Conservation (phyloP, 768 basidiomycete species). For the Mycena metata region DNA sequence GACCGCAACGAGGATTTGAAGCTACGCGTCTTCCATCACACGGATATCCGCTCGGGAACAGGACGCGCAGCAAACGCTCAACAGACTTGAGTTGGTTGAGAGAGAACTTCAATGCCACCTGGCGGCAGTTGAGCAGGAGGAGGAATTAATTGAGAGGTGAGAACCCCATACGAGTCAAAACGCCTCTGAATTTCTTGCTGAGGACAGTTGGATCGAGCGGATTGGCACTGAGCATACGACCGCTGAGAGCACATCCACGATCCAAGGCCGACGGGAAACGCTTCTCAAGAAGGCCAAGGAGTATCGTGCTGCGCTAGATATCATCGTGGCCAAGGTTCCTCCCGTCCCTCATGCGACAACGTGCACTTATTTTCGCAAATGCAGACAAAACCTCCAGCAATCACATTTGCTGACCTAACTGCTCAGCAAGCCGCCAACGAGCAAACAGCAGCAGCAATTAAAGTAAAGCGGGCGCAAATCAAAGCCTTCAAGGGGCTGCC, state of each 20-base stretch:
- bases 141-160: conserved; percentile 53
- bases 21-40: conserved; percentile 55
- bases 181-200: background rate
- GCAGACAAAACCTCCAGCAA: conserved; percentile 49
- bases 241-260: conserved; percentile 45
- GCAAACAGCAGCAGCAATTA: conserved; percentile 53
- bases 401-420: conserved; percentile 55
- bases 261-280: conserved; percentile 57
- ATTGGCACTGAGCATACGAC: conserved; percentile 43
- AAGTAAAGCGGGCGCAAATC: conserved; percentile 58
- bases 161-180: background rate
- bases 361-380: too few species aligned
- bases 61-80: conserved; percentile 48
- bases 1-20: conserved; percentile 31
- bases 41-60: conserved; percentile 50
- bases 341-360: background rate
- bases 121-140: conserved; percentile 51
- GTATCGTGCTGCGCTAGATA: conserved; percentile 57
- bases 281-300: conserved; percentile 63
- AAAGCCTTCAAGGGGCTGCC: conserved; percentile 65
- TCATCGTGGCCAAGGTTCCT: conserved; percentile 44
- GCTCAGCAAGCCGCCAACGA: conserved; percentile 55
- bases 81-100: conserved; percentile 52
- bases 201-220: conserved; percentile 52
- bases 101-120: conserved; percentile 54